phyloP scores from a whole-genome alignment of 495 filamentous ascomycete species.

The Arthonia radiata region DNA sequence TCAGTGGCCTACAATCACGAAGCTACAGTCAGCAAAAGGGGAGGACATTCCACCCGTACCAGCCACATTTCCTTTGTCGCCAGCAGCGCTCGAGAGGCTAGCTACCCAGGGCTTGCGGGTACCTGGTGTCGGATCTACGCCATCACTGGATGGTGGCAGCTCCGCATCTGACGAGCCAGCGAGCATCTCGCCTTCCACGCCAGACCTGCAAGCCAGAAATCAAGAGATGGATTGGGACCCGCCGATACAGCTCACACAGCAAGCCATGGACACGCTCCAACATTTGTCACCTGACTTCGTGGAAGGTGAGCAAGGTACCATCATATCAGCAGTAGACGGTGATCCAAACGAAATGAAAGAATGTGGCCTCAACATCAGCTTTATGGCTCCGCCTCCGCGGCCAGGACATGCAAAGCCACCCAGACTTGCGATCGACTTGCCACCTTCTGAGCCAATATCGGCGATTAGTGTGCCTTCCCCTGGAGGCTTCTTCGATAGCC shows the following conservation, averaged over 20 bases:
- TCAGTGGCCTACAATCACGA: conserved; percentile 29
- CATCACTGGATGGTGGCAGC: conserved; percentile 77
- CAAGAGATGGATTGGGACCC: conserved; percentile 26
- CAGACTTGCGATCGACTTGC: no score
- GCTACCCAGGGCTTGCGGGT: conserved; percentile 25
- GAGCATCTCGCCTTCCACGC: conserved; percentile 53
- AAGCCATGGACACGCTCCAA: conserved; percentile 51
- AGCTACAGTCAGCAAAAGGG: conserved; percentile 19
- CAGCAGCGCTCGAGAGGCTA: conserved; percentile 42
- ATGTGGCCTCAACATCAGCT: no score
- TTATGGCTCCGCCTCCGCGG: no score
- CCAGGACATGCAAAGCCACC: no score
- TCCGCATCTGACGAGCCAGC: conserved; percentile 66
- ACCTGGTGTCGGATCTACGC: conserved; percentile 52
- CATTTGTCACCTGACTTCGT: conserved; percentile 26
- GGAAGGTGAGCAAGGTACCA: conserved; percentile 22
- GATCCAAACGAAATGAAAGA: no score
- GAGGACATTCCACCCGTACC: conserved; percentile 57
- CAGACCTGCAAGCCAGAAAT: conserved; percentile 30
- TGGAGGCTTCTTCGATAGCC: conserved; percentile 69
- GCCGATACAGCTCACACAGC: conserved; percentile 50
- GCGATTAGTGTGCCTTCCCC: conserved; percentile 52
- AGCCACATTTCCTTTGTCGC: conserved; percentile 52
- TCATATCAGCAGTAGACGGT: conserved; percentile 14
- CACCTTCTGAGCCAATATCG: conserved; percentile 44